Evolutionary conservation across 2,329 filamentous ascomycete genomes (phyloP), one percentile per base, ranked within the genome.

Genomic region (Acrocalymma vagum): DNA sequence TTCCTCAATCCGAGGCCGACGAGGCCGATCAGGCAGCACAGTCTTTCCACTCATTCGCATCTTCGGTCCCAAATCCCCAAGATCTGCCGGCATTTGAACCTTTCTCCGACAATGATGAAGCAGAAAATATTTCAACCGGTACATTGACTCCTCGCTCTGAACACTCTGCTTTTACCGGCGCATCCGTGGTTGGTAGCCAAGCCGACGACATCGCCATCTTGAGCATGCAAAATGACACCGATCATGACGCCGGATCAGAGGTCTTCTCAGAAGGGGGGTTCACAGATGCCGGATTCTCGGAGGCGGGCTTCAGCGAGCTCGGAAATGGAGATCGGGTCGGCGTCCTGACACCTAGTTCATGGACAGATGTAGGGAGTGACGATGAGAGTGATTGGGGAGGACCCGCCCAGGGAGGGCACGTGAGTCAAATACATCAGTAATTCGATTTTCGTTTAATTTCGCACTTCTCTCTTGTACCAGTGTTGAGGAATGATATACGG

Each of bases 281-380:
- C 27, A 67, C 63, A 3, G 69, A 71, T 15, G 66, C 65, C 9
- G 61, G 49, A 3, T 63, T 67, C 48, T 63, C 57, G 0, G 65
- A 69, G 21, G 55, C 51, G 1, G 60, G 63, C 1, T 68, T 66
- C 42, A 65, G 63, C 26, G 67, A 69, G 31, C 44, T 60, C 5
- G 51, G 53, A 10, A 33, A 52, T 10, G 53, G 44, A 1, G 52
- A 58, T 14, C 30, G 49, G n/a, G 39, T 57, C 1, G 69, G 69
- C 11, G 53, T 63, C 11, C 60, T 64, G 58, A 72, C 70, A 6
- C 70, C 70, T 8, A 61, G 48, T 10, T 65, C 60, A 16, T 72
- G 70, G 70, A 69, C 67, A 25, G 69, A 72, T 40, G 62, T 72
- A 8, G 70, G 67, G 2, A 71, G 66, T 41, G 69, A 72, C 30